These are phyloP conservation scores for Suhomyces terraborum DNA, from an alignment of 1,139 yeast species.

Conservation along the genomic window DNA sequence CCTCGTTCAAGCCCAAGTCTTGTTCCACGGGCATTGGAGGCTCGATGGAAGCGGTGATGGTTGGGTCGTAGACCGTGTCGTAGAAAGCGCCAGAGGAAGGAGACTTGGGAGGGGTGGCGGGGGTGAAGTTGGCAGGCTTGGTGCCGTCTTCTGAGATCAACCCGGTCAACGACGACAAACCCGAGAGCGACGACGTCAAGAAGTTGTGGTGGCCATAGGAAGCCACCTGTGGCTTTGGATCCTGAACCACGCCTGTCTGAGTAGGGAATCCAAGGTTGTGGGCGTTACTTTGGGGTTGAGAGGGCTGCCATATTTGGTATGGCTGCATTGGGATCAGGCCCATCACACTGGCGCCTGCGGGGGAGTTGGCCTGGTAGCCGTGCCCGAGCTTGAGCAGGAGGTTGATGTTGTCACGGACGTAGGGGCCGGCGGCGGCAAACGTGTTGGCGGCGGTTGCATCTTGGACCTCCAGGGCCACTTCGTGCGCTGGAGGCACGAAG, in stretches of 20 bases:
- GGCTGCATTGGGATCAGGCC: background rate
- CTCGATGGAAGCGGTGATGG: background rate
- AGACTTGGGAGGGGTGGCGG: conserved; percentile 11
- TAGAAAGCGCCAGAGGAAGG: conserved; percentile 6
- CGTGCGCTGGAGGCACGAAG: background rate
- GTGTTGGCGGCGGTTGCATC: background rate
- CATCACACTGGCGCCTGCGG: too few species aligned
- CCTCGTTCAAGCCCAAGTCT: conserved; percentile 8
- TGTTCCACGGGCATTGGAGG: background rate
- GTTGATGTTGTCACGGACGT: conserved; percentile 17
- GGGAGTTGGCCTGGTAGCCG: conserved; percentile 2
- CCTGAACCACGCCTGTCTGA: conserved; percentile 2
- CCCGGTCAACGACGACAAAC: background rate
- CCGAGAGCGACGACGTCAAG: background rate
- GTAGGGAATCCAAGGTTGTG: conserved; percentile 7
- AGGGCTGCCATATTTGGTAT: background rate
- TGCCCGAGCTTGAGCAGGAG: conserved; percentile 18
- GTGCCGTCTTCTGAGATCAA: background rate
- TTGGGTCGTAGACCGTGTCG: conserved; percentile 5
- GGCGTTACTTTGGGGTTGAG: background rate
- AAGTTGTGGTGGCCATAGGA: background rate
- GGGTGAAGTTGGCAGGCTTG: background rate
- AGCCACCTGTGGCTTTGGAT: conserved; percentile 5
- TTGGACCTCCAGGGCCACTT: background rate
- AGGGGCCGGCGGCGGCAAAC: conserved; percentile 1